phyloP scores from a whole-genome alignment of 202 grass and related monocot species.

The Bolboschoenoplectus hybrid region DNA sequence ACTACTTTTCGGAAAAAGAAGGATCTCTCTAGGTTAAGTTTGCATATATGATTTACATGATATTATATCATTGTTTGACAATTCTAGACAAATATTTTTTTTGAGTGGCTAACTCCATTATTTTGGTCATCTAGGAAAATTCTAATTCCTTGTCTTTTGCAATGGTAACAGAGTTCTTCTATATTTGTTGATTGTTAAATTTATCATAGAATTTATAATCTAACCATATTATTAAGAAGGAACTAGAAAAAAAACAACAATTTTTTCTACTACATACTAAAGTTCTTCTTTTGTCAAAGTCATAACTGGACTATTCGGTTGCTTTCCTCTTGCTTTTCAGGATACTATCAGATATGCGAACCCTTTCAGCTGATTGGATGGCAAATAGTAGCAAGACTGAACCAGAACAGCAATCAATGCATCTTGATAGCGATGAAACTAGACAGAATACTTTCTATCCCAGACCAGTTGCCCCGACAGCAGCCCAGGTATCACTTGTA shows the following conservation, averaged over 20 bases:
- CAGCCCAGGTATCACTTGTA: conserved; percentile 72
- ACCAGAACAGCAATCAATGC: conserved; percentile 65
- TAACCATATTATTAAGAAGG: not conserved
- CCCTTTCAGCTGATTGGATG: conserved; percentile 98
- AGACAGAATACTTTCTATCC: conserved; percentile 84
- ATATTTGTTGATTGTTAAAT: conserved; percentile 2
- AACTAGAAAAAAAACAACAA: not conserved
- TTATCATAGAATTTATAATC: conserved; percentile 1
- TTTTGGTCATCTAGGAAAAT: not conserved
- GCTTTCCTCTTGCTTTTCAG: conserved; percentile 70
- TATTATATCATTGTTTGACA: conserved; percentile 4
- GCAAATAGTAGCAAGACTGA: conserved; percentile 85
- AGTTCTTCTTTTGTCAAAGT: conserved; percentile 13
- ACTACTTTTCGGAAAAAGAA: conserved; percentile 99
- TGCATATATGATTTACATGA: conserved; percentile 20
- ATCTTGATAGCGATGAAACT: conserved; percentile 80
- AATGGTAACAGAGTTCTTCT: not conserved
- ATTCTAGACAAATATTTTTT: conserved; percentile 4
- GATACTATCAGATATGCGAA: conserved; percentile 99
- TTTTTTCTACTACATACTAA: not conserved
- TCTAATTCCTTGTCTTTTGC: conserved; percentile 11
- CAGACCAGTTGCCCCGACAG: conserved; percentile 94
- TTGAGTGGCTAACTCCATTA: not conserved
- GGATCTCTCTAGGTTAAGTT: conserved; percentile 84
- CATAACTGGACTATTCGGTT: conserved; percentile 31